Evolutionary conservation across 257 asterid genomes (phyloP), one percentile per base, ranked within the genome.

Genomic region (Rhazya stricta): DNA sequence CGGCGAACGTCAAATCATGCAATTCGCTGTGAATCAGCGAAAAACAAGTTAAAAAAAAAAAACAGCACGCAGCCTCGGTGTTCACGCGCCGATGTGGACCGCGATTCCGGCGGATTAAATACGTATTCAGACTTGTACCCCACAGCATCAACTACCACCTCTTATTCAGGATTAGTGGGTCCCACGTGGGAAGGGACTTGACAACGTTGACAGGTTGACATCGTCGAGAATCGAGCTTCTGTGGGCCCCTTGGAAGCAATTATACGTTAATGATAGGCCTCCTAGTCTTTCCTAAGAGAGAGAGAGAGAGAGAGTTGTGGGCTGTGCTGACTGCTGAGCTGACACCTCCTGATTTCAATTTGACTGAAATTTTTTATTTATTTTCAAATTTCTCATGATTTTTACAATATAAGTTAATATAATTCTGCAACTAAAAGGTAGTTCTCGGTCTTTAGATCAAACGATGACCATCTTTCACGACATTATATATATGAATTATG

Each of bases 261-360:
- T 80, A 88, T 88, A 86, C 74, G 83, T 88, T 81, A 85, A 88
- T 88, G 88, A 88, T 88, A 74, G 79, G 78, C 69, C 74, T 76
- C 67, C 67, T n/a, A n/a, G n/a, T n/a, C n/a, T n/a, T n/a, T n/a
- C n/a, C n/a, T n/a, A n/a, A n/a, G n/a, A n/a, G n/a, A 21, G 5
- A 3, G 8, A 37, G 15, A 13, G 57, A 25, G 57, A 15, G 15
- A 61, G 42, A 12, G n/a, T 34, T 61, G 68, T 34, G 11, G 12
- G 51, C 7, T 16, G 72, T 34, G 71, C 34, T 58, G 36, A 58
- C 30, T n/a, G 46, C 27, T 70, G 53, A 70, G 72, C 15, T 78
- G 81, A 72, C 81, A 65, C 69, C 69, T 66, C 70, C 25, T 30
- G 15, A 63, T 63, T 63, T 34, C 45, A 23, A 72, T 72, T 23